Evolutionary conservation across 306 rosid genomes (phyloP), one percentile per base, ranked within the genome.

Genomic region (Prunus fruticosa): DNA sequence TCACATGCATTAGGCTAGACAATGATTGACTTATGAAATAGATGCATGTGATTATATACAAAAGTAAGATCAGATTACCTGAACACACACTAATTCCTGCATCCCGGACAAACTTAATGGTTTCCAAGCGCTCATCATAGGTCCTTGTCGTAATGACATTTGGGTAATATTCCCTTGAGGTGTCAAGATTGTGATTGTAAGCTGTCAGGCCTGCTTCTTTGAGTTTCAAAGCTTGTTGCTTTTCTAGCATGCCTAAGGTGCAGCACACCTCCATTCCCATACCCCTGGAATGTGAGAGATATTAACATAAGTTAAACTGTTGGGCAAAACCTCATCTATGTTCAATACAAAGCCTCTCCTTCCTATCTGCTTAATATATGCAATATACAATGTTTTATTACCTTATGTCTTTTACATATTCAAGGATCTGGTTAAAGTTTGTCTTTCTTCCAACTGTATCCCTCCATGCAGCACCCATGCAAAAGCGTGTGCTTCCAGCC

Each of bases 381-480:
- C 64, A 30, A 63, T 28, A 78, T 67, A 56, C 61, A 20, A 77
- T 14, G 69, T 41, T 47, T 67, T 41, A 56, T 77, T 88, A 95
- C 98, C 91, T 92, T 81, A 95, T 92, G 72, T 88, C 93, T 84
- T 84, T 90, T 41, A 95, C 93, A 64, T 90, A 92, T 80, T 92
- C 96, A 77, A 95, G 95, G 76, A 95, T 90, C 82, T 90, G 88
- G 43, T 85, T 92, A 88, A 95, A 95, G 86, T 95, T 95, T 68
- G 97, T 89, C 82, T 95, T 95, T 82, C 97, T 90, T 78, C 97
- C 97, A 5, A 88, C 50, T 1, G 97, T 95, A 72, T 95, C 98
- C 84, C 98, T 92, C 98, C 98, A 95, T 11, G 98, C 98, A 73
- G 97, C 98, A 72, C 98, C 97, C 98, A 95, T 95, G 79, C 98